Evolutionary conservation across 2,329 filamentous ascomycete species (phyloP), one percentile per base, ranked within the genome.

Genomic region (Plenodomus tracheiphilus): DNA sequence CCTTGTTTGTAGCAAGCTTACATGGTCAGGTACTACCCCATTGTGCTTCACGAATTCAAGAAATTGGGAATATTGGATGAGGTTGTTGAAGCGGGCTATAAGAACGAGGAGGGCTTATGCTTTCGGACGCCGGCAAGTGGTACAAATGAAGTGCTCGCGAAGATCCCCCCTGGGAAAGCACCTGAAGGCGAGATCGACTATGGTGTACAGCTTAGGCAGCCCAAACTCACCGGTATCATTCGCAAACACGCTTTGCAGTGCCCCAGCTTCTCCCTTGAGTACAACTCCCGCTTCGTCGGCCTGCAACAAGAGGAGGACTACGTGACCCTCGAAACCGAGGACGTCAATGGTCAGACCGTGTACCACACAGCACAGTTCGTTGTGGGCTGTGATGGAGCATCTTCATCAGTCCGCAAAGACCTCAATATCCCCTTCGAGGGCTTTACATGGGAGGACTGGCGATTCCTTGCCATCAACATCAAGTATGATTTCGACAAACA

Each of bases 401-500:
- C 39, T n/a, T 41, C 39, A n/a, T 13, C 39, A 3, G 39, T 41
- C 20, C 39, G 39, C 3, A 25, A 25, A 8, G 16, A 28, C 8
- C 39, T 41, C 21, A 25, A 41, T 28, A 41, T 41, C 8, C 39
- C 39, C 15, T 41, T 41, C 39, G 39, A 41, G 9, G 39, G 39
- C 13, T 41, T 41, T 3, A 41, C 39, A 17, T 41, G 39, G 39
- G 20, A 41, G 19, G 39, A 41, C 16, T 41, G 39, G 39, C 39
- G 39, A 15, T 41, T 41, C 20, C 39, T 41, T 28, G 39, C 39
- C 10, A 41, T 41, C 19, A 41, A 41, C 21, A 41, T 41, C 19
- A 41, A 41, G 21, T 41, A 41, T 17, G 20, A 41, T 17, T 41
- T 41, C 17, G 20, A 15, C 2, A 41, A 41, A 22, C n/a, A 41